Evolutionary conservation across 257 asterid genomes (phyloP), one percentile per base, ranked within the genome.

Genomic region (Cinchona pubescens): DNA sequence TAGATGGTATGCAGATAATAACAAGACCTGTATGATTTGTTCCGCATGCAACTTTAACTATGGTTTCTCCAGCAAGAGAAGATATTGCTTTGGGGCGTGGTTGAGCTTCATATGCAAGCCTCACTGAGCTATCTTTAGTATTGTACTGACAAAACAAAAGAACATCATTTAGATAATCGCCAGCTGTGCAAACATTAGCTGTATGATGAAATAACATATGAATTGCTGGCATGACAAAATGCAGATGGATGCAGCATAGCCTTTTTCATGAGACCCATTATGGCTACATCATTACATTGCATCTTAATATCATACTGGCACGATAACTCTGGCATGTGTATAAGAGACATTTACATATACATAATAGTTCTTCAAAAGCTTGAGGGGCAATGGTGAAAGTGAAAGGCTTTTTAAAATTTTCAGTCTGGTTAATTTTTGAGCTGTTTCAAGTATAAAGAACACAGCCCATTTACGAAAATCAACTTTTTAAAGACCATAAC

Each of bases 41-140:
- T 86, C 99, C 99, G 68, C 98, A 92, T 56, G 98, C 98, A 76
- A 83, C 97, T 85, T 95, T 95, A 62, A 88, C 96, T 67, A 95
- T 87, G 68, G 97, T 91, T 83, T 90, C 96, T 61, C 92, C 96
- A n/a, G 98, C 74, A 75, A 92, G 92, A 81, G 96, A 81, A 46
- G 94, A 88, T 74, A 92, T 86, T 48, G 97, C 94, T 85, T 65
- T 86, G 72, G 99, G 99, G 64, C 88, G 91, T 66, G 98, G 97
- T 86, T 95, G 99, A 79, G 98, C 91, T 89, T 95, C 99, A 86
- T 95, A 95, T 60, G 93, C 99, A 83, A 95, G 98, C 86, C 56
- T 91, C 78, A 95, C 99, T 45, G 99, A 92, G 89, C 98, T 90
- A 68, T 92, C 98, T 84, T 90, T 95, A 53, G 96, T 92, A 72